A percentile compares a stretch with the other conserved stretches of the same genome.
Evolutionary conservation across 495 filamentous ascomycete genomes (phyloP).

Genomic region (Xylaria intraflava): DNA sequence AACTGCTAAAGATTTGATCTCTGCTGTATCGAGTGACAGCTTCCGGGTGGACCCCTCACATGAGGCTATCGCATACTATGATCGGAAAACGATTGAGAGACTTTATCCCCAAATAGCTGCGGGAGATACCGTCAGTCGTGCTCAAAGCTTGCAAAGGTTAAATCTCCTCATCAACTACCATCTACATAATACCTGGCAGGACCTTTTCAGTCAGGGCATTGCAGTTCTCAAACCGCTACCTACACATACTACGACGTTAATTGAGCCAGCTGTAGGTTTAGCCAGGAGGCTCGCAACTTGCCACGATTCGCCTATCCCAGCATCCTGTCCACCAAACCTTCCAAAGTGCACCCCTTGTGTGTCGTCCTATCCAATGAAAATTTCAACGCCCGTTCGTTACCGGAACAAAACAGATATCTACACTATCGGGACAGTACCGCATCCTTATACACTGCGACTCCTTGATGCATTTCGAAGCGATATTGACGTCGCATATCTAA

Average conservation of each 20-base stretch:
- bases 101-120: conserved; percentile 61
- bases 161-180: conserved; percentile 76
- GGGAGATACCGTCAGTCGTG: conserved; percentile 48
- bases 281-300: conserved; percentile 69
- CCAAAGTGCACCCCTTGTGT: conserved; percentile 69
- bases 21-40: conserved; percentile 48
- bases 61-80: conserved; percentile 72
- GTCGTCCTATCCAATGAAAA: conserved; percentile 45
- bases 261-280: conserved; percentile 60
- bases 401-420: conserved; percentile 59
- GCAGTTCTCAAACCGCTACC: conserved; percentile 71
- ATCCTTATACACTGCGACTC: conserved; percentile 75
- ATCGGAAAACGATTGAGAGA: conserved; percentile 48
- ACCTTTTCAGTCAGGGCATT: conserved; percentile 65
- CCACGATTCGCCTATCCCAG: conserved; percentile 58
- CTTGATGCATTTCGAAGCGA: conserved; percentile 46
- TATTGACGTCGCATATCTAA: conserved; percentile 60
- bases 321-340: conserved; percentile 80
- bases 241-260: conserved; percentile 62
- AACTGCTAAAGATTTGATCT: conserved; percentile 50
- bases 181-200: conserved; percentile 79
- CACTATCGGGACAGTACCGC: conserved; percentile 80
- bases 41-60: conserved; percentile 60
- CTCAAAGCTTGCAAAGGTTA: conserved; percentile 54
- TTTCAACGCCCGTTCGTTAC: conserved; percentile 53